A percentile compares a stretch with the other conserved stretches of the same genome.
Evolutionary conservation across 306 rosid genomes (phyloP).

Genomic region (Castanopsis chinensis): DNA sequence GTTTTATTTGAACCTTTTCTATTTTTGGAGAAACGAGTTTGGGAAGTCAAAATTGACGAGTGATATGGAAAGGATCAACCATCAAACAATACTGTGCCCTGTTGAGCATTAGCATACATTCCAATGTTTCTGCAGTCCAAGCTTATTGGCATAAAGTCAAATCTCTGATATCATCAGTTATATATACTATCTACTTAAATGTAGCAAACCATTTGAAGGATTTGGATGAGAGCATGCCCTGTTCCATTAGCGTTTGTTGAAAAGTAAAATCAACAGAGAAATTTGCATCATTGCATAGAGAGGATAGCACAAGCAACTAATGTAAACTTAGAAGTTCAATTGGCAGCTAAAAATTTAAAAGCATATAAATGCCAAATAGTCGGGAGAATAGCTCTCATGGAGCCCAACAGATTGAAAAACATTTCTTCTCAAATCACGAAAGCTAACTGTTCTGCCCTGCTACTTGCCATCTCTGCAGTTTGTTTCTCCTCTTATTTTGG

Average conservation of each 20-base stretch:
- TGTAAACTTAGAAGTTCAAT: not conserved
- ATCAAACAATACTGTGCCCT: too few species aligned
- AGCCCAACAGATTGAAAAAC: conserved; percentile 16
- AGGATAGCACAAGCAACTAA: not conserved
- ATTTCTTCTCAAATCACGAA: conserved; percentile 16
- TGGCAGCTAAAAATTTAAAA: conserved; percentile 2
- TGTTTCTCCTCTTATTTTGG: conserved; percentile 16
- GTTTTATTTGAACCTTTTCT: too few species aligned
- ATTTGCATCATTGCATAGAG: not conserved
- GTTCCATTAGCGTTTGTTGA: not conserved
- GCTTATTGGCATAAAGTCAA: too few species aligned
- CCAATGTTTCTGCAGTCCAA: too few species aligned
- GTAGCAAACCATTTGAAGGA: not conserved
- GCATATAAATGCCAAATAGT: conserved; percentile 14
- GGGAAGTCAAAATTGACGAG: too few species aligned
- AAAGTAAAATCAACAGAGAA: not conserved
- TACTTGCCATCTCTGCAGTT: conserved; percentile 22
- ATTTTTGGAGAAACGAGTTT: too few species aligned
- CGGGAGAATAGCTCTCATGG: conserved; percentile 20
- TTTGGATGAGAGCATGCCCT: not conserved
- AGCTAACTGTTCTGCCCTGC: not conserved
- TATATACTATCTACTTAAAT: too few species aligned
- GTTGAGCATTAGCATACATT: too few species aligned
- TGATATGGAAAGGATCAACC: too few species aligned
- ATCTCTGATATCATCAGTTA: too few species aligned